Base-by-base conservation (phyloP, 176 grass and related monocot genomes). In the Oryza meridionalis region DNA sequence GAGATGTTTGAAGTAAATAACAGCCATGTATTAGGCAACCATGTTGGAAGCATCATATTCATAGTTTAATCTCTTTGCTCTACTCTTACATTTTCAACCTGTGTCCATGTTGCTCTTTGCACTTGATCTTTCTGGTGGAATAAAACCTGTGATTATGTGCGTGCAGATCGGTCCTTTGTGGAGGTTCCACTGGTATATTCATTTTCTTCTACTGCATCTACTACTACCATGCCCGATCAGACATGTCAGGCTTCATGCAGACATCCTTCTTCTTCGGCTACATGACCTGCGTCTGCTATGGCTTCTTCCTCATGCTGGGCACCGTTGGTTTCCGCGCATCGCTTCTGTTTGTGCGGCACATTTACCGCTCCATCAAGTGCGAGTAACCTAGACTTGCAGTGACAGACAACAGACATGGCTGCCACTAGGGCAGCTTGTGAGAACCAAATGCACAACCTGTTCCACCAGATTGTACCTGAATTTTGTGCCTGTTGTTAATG, bases 171-270 rank as follows among this genome's bases (percentile, higher is more conserved):
- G 77, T 97, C 51, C 88, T 97, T 62, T 97, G 90, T 59, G 92
- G 95, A 79, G 95, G 95, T 50, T 97, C 95, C 50, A 97, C 95
- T 27, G 95, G 95, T 3, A 89, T 93, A 79, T 97, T 97, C 79
- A 77, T 97, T 68, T 93, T 94, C 22, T 90, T 94, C 84, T 97
- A 97, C 88, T 94, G 95, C 88, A 91, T 92, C 86, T 97, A 97
- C 88, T 97, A 97, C 86, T 97, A 97, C 65, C 89, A 88, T 11
- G 95, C 92, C 22, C 88, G 95, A 24, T 97, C 95, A 19, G 92
- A 94, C 73, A 97, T 97, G 95, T 97, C 95, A 33, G 95, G 92
- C 43, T 97, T 97, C 92, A 94, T 97, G 94, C 94, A 97, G 77
- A 97, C 92, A 3, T 94, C 94, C 0, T 97, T 97, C 89, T 97